These are phyloP conservation scores for Fusarium nisikadoi DNA, from an alignment of 2,329 filamentous ascomycete genomes.

Conservation along the genomic window DNA sequence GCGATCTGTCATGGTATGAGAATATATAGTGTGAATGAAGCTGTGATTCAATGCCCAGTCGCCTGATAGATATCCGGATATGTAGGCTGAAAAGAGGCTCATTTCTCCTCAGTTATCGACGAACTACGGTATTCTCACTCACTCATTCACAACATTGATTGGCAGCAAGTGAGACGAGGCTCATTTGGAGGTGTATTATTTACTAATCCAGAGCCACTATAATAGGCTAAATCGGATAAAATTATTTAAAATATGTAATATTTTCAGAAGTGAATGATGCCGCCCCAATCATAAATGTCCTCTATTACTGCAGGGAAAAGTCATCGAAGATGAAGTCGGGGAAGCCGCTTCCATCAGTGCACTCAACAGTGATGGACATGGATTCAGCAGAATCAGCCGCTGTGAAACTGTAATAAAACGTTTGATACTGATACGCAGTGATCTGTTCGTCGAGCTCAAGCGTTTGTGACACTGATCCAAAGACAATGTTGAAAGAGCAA, in stretches of 20 bases:
- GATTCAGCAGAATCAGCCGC: neutral
- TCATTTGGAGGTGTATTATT: fast-evolving
- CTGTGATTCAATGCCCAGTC: neutral
- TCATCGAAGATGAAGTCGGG: constrained; percentile 1
- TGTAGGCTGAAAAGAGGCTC: no score
- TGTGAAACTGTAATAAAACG: neutral
- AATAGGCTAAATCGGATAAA: neutral
- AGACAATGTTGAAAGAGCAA: neutral
- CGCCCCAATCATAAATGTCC: neutral
- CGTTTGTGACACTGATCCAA: neutral
- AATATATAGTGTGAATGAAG: neutral
- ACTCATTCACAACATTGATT: fast-evolving
- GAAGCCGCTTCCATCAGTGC: neutral
- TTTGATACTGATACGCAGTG: neutral
- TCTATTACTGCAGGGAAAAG: neutral
- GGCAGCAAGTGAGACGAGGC: neutral
- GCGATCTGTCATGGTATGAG: fast-evolving
- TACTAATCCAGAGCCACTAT: neutral
- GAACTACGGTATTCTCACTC: neutral
- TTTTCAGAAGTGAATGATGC: neutral
- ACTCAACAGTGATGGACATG: neutral
- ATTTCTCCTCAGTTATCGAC: fast-evolving
- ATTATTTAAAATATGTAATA: neutral
- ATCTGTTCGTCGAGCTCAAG: fast-evolving
- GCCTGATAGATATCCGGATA: no score